Evolutionary conservation across 106 monocot species (phyloP).

Genomic region (Platanthera zijinensis): DNA sequence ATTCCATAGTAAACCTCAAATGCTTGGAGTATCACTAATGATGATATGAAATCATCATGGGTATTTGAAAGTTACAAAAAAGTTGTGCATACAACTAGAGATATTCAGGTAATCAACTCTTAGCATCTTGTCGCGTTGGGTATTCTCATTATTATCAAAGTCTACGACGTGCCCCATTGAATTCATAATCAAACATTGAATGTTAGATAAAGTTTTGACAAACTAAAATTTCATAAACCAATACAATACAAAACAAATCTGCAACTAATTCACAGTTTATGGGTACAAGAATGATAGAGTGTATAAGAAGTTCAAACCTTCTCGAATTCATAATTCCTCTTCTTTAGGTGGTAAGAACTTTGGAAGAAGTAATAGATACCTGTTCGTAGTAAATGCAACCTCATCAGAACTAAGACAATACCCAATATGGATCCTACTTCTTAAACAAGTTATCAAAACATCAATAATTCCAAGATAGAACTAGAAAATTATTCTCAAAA

Average conservation of each 20-base stretch:
- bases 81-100: neutral
- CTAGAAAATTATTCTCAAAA: neutral
- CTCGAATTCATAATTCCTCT: conserved; percentile 3
- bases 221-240: no score
- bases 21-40: neutral
- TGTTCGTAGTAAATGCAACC: neutral
- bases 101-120: neutral
- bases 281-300: neutral
- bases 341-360: neutral
- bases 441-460: neutral
- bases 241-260: no score
- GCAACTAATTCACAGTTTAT: no score
- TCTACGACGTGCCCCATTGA: neutral
- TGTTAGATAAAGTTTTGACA: no score
- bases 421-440: neutral
- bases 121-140: neutral
- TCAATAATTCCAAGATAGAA: neutral
- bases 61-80: neutral
- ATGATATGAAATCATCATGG: neutral
- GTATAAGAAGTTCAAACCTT: conserved; percentile 3
- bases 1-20: neutral
- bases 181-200: neutral
- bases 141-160: neutral
- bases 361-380: conserved; percentile 2
- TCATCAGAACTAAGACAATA: neutral